Conservation (phyloP, 306 rosid genomes). For the Gynostemma pentaphyllum region DNA sequence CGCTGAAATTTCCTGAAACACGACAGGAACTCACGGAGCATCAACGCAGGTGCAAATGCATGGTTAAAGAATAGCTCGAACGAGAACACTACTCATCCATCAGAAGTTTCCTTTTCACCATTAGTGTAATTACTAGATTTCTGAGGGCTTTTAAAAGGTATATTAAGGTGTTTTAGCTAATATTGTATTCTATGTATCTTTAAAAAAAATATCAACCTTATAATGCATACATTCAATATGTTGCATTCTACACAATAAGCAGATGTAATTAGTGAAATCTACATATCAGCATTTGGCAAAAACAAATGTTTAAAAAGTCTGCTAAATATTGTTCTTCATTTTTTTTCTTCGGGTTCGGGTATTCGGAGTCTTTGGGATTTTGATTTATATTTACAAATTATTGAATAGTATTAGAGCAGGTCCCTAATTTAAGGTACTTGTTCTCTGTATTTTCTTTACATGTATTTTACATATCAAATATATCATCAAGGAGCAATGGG, state of each 20-base stretch:
- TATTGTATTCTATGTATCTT: constrained; percentile 8
- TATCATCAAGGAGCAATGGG: not conserved
- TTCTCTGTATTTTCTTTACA: not conserved
- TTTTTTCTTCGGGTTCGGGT: not conserved
- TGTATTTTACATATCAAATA: not conserved
- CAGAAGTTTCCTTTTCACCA: not conserved
- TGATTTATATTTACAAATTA: not conserved
- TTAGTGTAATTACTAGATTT: constrained; percentile 25
- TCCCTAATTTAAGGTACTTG: not conserved
- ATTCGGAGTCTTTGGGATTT: too few species aligned
- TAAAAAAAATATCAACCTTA: constrained; percentile 14
- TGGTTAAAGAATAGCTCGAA: constrained; percentile 27
- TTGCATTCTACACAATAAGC: constrained; percentile 24
- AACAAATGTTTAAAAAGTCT: not conserved
- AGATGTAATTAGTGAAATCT: constrained; percentile 11
- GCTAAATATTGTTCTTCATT: not conserved
- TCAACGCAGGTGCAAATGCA: constrained; percentile 60
- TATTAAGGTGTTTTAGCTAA: not conserved
- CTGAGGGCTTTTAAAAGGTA: constrained; percentile 12
- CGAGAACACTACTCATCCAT: constrained; percentile 1
- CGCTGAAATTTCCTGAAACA: constrained; percentile 15
- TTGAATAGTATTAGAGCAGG: constrained; percentile 3
- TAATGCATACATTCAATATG: constrained; percentile 15
- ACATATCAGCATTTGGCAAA: not conserved
- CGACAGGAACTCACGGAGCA: constrained; percentile 78